Percentiles rank a stretch among this genome's conserved stretches.
Evolutionary conservation across 169 alveolate genomes (phyloP).

Genomic region (Babesia divergens): DNA sequence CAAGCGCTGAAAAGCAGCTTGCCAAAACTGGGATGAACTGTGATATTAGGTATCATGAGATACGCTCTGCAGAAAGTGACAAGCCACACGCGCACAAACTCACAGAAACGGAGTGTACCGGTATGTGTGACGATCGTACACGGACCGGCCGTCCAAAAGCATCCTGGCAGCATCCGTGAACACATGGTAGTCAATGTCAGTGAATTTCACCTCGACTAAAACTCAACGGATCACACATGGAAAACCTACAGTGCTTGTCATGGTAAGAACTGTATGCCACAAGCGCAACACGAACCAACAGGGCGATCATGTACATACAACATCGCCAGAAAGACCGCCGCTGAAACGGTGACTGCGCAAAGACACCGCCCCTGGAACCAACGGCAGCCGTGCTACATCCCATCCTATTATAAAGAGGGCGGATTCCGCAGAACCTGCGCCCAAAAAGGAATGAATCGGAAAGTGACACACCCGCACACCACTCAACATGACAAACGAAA

Average conservation of each 20-base stretch:
- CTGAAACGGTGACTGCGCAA: neutral
- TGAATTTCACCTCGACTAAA: constrained; percentile 82
- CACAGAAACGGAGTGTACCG: constrained; percentile 95
- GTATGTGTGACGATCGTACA: constrained; percentile 94
- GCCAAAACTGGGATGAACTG: constrained; percentile 76
- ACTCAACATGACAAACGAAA: no score
- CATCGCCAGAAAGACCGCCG: no score
- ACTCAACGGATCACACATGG: neutral
- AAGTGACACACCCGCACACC: no score
- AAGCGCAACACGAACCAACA: constrained; percentile 13
- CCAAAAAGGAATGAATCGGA: no score
- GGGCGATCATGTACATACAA: constrained; percentile 14
- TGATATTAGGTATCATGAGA: constrained; percentile 71
- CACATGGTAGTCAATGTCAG: constrained; percentile 97
- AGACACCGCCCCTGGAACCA: neutral
- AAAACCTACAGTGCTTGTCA: constrained; percentile 25
- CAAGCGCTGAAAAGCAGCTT: constrained; percentile 84
- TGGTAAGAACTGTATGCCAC: constrained; percentile 35
- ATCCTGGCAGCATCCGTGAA: constrained; percentile 95
- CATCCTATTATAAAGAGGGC: no score
- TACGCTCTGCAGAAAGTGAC: constrained; percentile 60
- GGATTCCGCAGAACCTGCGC: no score
- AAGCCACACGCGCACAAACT: neutral
- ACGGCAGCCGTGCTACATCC: no score
- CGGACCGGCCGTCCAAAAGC: constrained; percentile 89